phyloP scores from a whole-genome alignment of 2,329 filamentous ascomycete genomes.

The Talaromyces pinophilus region DNA sequence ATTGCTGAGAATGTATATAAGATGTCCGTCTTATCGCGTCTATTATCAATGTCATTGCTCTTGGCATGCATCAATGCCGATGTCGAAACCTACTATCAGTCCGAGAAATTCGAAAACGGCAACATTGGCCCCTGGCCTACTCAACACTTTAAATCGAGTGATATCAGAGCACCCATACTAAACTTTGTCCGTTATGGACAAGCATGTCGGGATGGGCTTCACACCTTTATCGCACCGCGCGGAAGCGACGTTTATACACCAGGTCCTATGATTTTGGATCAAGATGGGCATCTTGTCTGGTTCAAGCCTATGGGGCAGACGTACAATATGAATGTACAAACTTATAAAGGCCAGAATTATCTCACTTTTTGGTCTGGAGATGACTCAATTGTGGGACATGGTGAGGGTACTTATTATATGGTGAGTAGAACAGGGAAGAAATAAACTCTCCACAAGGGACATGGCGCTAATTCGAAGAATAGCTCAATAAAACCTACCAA shows the following conservation, averaged over 20 bases:
- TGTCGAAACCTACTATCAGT: conserved; percentile 16
- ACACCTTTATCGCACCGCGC: conserved; percentile 13
- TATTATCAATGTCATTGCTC: neutral
- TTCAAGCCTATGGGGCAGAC: neutral
- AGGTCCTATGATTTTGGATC: conserved; percentile 20
- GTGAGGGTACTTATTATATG: conserved; percentile 17
- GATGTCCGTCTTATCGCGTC: neutral
- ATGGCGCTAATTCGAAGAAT: neutral
- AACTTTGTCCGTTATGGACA: conserved; percentile 12
- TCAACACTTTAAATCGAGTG: conserved; percentile 5
- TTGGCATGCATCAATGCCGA: neutral
- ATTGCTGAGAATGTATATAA: neutral
- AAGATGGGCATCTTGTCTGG: conserved; percentile 19
- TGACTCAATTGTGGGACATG: conserved; percentile 15
- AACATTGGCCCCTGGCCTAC: neutral
- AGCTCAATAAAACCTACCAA: conserved; percentile 17
- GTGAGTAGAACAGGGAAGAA: neutral
- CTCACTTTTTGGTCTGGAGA: conserved; percentile 15
- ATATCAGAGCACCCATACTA: neutral
- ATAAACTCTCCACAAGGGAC: neutral
- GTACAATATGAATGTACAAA: conserved; percentile 17
- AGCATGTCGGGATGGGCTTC: conserved; percentile 7
- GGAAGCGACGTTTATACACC: conserved; percentile 3
- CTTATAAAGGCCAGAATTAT: conserved; percentile 16
- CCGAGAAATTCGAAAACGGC: conserved; percentile 9